These are phyloP conservation scores for Phytophthora gonapodyides DNA, from an alignment of 352 stramenopile species.

Conservation along the genomic window DNA sequence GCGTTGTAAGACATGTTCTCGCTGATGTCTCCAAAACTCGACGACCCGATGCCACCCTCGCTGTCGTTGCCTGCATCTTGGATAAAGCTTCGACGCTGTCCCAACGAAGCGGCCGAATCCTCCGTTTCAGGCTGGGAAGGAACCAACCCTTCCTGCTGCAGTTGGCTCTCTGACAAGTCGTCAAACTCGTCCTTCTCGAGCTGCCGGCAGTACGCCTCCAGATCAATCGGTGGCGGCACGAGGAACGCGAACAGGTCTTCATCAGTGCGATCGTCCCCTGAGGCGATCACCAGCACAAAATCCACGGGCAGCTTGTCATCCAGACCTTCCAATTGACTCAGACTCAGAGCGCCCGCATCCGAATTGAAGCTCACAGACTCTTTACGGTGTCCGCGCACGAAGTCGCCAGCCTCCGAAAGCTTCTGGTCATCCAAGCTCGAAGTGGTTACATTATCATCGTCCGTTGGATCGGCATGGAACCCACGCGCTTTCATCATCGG, in stretches of 20 bases:
- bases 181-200: constrained; percentile 72
- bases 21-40: constrained; percentile 28
- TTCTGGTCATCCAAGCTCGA: constrained; percentile 17
- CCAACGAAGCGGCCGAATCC: constrained; percentile 17
- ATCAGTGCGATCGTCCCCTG: constrained; percentile 80
- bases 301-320: constrained; percentile 58
- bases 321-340: constrained; percentile 23
- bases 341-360: constrained; percentile 12
- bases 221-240: constrained; percentile 78
- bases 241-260: constrained; percentile 84
- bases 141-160: constrained; percentile 11
- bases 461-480: constrained; percentile 19
- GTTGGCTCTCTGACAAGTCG: constrained; percentile 24
- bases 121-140: constrained; percentile 8
- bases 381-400: constrained; percentile 19
- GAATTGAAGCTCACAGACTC: constrained; percentile 24
- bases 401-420: constrained; percentile 15
- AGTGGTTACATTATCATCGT: constrained; percentile 15
- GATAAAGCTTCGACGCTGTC: constrained; percentile 29
- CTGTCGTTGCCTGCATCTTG: constrained; percentile 22
- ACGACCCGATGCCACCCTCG: constrained; percentile 31
- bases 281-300: constrained; percentile 86
- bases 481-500: constrained; percentile 52
- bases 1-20: constrained; percentile 49
- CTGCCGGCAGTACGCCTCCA: constrained; percentile 79